phyloP scores from a whole-genome alignment of 176 grass and related monocot species.

The Phyllostachys edulis region DNA sequence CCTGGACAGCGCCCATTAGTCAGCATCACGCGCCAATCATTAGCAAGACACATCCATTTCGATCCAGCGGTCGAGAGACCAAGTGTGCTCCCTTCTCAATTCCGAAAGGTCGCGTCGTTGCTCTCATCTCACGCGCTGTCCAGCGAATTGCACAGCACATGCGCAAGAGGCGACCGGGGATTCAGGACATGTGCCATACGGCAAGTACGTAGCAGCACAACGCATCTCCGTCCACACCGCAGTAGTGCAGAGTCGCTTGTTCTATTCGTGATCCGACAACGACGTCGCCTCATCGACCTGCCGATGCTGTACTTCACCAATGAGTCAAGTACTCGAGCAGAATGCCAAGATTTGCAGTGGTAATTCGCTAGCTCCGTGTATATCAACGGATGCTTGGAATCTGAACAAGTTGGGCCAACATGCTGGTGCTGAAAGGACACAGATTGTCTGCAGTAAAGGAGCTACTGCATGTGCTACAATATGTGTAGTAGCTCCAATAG shows the following conservation, averaged over 20 bases:
- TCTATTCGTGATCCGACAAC: not conserved
- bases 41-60: not conserved
- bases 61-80: not conserved
- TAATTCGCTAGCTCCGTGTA: not conserved
- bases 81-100: not conserved
- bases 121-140: no score
- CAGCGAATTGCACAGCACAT: no score
- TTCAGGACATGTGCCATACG: no score
- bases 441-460: no score
- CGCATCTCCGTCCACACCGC: no score
- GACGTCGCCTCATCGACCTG: not conserved
- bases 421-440: not conserved
- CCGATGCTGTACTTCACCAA: not conserved
- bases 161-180: no score
- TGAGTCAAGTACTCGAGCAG: no score
- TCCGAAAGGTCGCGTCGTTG: not conserved
- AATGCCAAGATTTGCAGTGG: no score
- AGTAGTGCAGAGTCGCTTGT: no score
- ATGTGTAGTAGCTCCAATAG: no score
- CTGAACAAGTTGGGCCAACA: not conserved
- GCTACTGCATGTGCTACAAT: no score
- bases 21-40: not conserved
- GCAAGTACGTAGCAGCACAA: no score
- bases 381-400: not conserved
- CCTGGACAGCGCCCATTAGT: conserved; percentile 17